These are phyloP conservation scores for Auriculariales sp. DNA, from an alignment of 768 basidiomycete species.

Conservation along the genomic window DNA sequence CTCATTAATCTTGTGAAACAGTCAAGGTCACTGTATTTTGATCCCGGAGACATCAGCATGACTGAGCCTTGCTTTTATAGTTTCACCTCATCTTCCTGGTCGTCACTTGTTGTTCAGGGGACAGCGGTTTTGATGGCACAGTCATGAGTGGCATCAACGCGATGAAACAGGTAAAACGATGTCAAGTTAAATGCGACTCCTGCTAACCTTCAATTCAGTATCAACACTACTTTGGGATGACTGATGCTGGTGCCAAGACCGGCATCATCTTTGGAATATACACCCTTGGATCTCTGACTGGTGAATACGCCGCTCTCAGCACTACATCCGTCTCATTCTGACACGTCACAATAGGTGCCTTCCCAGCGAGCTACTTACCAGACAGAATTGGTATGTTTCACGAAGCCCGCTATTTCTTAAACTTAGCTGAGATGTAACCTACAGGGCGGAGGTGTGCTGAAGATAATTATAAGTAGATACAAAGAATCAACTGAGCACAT, in stretches of 20 bases:
- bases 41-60: not conserved
- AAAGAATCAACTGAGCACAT: too few species aligned
- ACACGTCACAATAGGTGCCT: not conserved
- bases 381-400: not conserved
- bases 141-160: slow-evolving; percentile 36
- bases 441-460: too few species aligned
- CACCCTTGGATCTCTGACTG: slow-evolving; percentile 19
- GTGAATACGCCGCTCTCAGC: not conserved
- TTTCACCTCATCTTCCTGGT: slow-evolving; percentile 33
- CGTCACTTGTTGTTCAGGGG: slow-evolving; percentile 30
- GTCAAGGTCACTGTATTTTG: too few species aligned
- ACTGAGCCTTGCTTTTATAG: slow-evolving; percentile 10
- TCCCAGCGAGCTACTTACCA: not conserved
- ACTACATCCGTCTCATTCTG: not conserved
- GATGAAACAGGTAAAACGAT: slow-evolving; percentile 25
- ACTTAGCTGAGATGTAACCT: too few species aligned
- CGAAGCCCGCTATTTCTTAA: too few species aligned
- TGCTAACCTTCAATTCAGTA: not conserved
- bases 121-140: slow-evolving; percentile 40
- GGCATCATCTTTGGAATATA: slow-evolving; percentile 42
- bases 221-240: slow-evolving; percentile 31
- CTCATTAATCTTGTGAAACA: not conserved
- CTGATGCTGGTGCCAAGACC: slow-evolving; percentile 27
- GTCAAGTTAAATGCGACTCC: not conserved
- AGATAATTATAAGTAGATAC: too few species aligned